Conservation (phyloP, 208 protist genomes). For the Leptomonas pyrrhocoris region DNA sequence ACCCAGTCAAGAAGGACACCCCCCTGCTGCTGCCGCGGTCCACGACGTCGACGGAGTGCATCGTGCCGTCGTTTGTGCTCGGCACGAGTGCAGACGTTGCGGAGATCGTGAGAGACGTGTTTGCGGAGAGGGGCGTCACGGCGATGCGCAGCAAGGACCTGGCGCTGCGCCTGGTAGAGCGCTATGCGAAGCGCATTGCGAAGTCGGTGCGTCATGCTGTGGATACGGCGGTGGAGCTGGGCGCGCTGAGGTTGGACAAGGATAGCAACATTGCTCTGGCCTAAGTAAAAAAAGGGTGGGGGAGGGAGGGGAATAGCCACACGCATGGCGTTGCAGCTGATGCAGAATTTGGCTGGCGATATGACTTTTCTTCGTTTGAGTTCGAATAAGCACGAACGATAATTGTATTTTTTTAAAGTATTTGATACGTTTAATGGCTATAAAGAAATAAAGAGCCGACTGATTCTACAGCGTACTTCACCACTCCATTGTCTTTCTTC, state of each 20-base stretch:
- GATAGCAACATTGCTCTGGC: conserved; percentile 38
- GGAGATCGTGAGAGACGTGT: conserved; percentile 52
- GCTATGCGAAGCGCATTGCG: conserved; percentile 68
- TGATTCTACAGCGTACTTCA: too few relatives aligned
- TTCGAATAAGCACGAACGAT: too few relatives aligned
- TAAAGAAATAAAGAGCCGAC: too few relatives aligned
- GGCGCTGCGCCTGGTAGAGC: conserved; percentile 51
- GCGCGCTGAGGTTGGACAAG: conserved; percentile 42
- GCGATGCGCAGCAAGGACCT: conserved; percentile 52
- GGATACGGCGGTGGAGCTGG: conserved; percentile 39
- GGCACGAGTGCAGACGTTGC: conserved; percentile 55
- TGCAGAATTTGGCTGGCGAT: too few relatives aligned
- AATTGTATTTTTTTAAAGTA: too few relatives aligned
- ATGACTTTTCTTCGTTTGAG: too few relatives aligned
- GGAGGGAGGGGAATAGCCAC: too few relatives aligned
- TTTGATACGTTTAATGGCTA: too few relatives aligned
- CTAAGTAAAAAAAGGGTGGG: not conserved
- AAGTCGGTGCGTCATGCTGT: conserved; percentile 57
- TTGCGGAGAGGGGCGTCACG: conserved; percentile 32
- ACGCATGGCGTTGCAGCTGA: too few relatives aligned
- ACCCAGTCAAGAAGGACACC: conserved; percentile 28
- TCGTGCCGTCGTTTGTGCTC: conserved; percentile 67
- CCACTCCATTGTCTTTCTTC: too few relatives aligned
- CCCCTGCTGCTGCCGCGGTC: conserved; percentile 45
- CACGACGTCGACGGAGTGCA: conserved; percentile 44